Evolutionary conservation across 2,329 filamentous ascomycete genomes (phyloP), one percentile per base, ranked within the genome.

Genomic region (Blumeria hordei): DNA sequence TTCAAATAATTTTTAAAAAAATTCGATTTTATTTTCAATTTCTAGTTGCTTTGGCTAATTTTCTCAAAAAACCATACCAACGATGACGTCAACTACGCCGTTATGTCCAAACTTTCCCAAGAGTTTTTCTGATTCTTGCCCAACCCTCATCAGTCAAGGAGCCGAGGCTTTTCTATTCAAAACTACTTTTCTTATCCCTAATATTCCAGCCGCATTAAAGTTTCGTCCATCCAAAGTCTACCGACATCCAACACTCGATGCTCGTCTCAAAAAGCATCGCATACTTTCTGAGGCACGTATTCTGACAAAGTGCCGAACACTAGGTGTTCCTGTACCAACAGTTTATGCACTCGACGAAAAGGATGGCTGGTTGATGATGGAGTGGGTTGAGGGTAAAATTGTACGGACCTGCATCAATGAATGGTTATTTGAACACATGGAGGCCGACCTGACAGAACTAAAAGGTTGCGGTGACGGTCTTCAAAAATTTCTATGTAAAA

Each of bases 151-250:
- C 62, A 82, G 86, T 56, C 92, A 96, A 74, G 92, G 92, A 69
- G 92, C 92, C 66, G 92, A 98, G 77, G 88, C 86, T 57, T 86
- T 90, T 60, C 78, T 98, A 65, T 96, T 93, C 77, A 82, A 80
- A 68, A 90, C 86, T 16, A 81, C 78, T 55, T 93, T 86, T 70
- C 80, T 95, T 55, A 67, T 75, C 1, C 76, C 84, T 41, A 67
- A 72, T 56, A 72, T 77, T 9, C 77, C 83, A 12, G 84, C 81
- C 65, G 86, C 90, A 0, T 78, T 96, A 59, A 98, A 98, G 71
- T 81, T 93, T 73, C 85, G 92, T 0, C 88, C 90, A 0, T 74
- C 80, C 32, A 98, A 98, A 70, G 78, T 85, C 32, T 98, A 94
- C 76, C 79, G 92, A 18, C 92, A 98, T 69, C 85, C 88, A 5